Evolutionary conservation across 106 monocot genomes (phyloP).

Genomic region (Dioscorea alata): DNA sequence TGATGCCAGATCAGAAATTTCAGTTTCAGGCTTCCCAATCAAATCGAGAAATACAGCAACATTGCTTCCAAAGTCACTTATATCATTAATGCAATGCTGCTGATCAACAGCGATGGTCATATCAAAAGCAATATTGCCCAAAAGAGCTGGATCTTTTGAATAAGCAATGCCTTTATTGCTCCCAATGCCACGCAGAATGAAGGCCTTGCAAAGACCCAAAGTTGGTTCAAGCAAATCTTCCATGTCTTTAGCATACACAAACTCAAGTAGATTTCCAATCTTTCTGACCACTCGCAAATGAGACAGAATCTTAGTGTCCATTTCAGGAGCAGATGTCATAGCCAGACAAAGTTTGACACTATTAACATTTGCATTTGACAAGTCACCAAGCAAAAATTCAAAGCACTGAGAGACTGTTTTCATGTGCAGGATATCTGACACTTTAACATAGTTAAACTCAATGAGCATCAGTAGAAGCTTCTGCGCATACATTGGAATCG

Average conservation of each 20-base stretch:
- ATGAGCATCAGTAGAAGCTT: slow-evolving; percentile 90
- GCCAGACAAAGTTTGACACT: slow-evolving; percentile 91
- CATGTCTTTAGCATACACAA: slow-evolving; percentile 81
- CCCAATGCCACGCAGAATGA: slow-evolving; percentile 72
- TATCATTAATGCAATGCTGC: slow-evolving; percentile 54
- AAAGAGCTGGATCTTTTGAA: slow-evolving; percentile 59
- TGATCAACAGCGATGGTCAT: slow-evolving; percentile 48
- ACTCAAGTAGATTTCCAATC: slow-evolving; percentile 92
- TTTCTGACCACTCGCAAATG: slow-evolving; percentile 69
- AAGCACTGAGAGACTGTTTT: slow-evolving; percentile 82
- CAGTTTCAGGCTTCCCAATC: slow-evolving; percentile 31
- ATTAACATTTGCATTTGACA: slow-evolving; percentile 84
- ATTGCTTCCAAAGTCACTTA: slow-evolving; percentile 73
- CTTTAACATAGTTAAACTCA: slow-evolving; percentile 68
- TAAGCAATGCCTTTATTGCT: slow-evolving; percentile 41
- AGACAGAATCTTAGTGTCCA: slow-evolving; percentile 71
- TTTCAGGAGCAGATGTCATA: slow-evolving; percentile 79
- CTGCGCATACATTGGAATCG: slow-evolving; percentile 97
- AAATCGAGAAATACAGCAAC: slow-evolving; percentile 70
- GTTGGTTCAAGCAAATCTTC: slow-evolving; percentile 94
- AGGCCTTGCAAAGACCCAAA: slow-evolving; percentile 76
- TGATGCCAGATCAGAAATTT: slow-evolving; percentile 75
- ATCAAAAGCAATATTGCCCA: slow-evolving; percentile 35
- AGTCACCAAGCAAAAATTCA: slow-evolving; percentile 69
- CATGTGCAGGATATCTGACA: slow-evolving; percentile 64